Evolutionary conservation across 176 grass and related monocot genomes (phyloP).

Genomic region (Oryza rufipogon): DNA sequence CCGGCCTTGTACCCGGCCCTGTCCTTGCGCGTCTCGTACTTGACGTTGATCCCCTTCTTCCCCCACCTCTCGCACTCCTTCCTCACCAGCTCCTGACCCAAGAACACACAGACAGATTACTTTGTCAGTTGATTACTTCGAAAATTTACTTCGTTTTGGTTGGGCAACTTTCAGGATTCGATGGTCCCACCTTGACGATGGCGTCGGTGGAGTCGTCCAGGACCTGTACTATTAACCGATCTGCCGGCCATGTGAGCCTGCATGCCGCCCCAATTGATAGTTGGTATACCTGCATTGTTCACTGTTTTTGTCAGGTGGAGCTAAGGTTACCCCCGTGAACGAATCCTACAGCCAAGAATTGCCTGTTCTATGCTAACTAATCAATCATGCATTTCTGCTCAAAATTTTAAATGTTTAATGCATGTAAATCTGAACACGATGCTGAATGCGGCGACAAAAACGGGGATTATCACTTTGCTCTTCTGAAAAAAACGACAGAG

Average conservation of each 20-base stretch:
- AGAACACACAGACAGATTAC: background rate
- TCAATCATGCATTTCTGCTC: background rate
- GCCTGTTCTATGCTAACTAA: background rate
- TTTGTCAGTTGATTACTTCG: no score
- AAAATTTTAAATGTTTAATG: background rate
- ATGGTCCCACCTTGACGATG: slow-evolving; percentile 51
- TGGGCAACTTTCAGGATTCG: background rate
- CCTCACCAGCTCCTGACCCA: slow-evolving; percentile 65
- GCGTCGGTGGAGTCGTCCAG: slow-evolving; percentile 82
- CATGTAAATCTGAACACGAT: background rate
- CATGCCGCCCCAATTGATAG: slow-evolving; percentile 80
- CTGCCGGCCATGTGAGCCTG: slow-evolving; percentile 70
- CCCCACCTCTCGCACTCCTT: slow-evolving; percentile 64
- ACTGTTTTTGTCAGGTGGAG: slow-evolving; percentile 25
- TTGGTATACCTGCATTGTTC: slow-evolving; percentile 66
- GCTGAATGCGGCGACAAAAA: background rate
- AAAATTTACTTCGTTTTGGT: no score
- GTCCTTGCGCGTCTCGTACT: slow-evolving; percentile 65
- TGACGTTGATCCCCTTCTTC: slow-evolving; percentile 57
- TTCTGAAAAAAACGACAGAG: slow-evolving; percentile 4
- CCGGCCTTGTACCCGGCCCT: slow-evolving; percentile 80
- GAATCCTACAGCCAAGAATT: background rate
- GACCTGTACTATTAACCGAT: slow-evolving; percentile 75
- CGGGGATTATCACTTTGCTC: background rate
- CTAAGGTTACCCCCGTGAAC: background rate